Evolutionary conservation across 805 yeast species (phyloP), one percentile per base, ranked within the genome.

Genomic region (Candida parachauliodes): DNA sequence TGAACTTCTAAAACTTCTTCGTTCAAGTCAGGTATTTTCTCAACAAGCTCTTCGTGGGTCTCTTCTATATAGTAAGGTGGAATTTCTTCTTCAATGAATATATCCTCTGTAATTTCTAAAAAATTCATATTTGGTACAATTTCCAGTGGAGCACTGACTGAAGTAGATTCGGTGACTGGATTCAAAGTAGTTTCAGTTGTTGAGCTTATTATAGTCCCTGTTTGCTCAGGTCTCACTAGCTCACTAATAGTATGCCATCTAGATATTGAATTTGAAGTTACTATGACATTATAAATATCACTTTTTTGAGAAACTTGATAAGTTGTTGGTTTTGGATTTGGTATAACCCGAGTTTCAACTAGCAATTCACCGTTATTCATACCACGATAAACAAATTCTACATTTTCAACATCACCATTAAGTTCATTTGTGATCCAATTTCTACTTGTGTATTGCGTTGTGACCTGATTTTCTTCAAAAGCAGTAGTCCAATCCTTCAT

Each of bases 261-360:
- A 30, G 21, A 16, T 30, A 19, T 25, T n/a, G 25, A 9, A 21
- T 30, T 20, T 30, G 33, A 30, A 5, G 33, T 30, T 5, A 30
- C 33, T 19, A 5, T 12, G 20, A 30, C 25, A 8, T 30, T 10
- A 30, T 30, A 30, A n/a, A 25, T n/a, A 12, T 5, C 12, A 9
- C 12, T 11, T 5, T 30, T 17, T 19, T 9, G 4, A 5, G 8
- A 7, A 9, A 7, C 8, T n/a, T 15, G 9, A 20, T 30, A 30
- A 11, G 33, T 9, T 15, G 33, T 30, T 19, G 33, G 25, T 9
- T 5, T 16, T 19, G 33, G 33, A 9, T 19, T n/a, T 5, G 33
- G 33, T 30, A 30, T 12, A 11, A 30, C 6, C 11, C 20, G 25
- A 30, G 33, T 30, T 30, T 17, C 8, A 6, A 11, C 8, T 4